phyloP scores from a whole-genome alignment of 2,329 filamentous ascomycete species.

The Colletotrichum sp. region DNA sequence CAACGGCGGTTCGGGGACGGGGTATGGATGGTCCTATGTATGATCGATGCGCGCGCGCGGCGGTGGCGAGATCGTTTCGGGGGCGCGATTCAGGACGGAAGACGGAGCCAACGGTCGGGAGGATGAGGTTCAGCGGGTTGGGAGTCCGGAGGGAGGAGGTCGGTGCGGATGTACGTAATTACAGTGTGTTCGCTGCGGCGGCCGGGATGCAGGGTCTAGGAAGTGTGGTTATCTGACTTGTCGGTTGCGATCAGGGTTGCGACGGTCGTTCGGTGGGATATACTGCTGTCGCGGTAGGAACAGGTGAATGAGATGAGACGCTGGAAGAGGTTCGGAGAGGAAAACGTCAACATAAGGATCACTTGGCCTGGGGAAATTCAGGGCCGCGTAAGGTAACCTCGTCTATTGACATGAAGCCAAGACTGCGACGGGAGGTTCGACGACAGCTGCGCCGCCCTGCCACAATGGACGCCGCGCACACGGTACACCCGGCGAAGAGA shows the following conservation, averaged over 20 bases:
- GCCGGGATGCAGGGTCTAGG: background rate
- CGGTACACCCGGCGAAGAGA: background rate
- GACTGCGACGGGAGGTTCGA: slow-evolving; percentile 7
- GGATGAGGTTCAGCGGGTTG: background rate
- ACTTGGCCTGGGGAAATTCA: slow-evolving; percentile 2
- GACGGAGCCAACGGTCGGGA: background rate
- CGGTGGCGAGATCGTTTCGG: background rate
- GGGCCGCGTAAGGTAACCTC: slow-evolving; percentile 15
- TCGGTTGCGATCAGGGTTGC: background rate
- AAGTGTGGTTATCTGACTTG: background rate
- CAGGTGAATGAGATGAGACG: background rate
- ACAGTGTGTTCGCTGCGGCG: background rate
- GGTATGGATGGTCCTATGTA: background rate
- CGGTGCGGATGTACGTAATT: background rate
- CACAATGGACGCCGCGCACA: background rate
- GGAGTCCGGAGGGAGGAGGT: background rate
- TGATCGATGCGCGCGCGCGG: background rate
- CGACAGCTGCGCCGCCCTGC: background rate
- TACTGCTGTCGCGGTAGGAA: background rate
- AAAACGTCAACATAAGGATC: background rate
- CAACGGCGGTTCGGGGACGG: background rate
- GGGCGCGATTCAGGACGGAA: background rate
- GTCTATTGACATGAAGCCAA: slow-evolving; percentile 18
- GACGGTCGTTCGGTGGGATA: background rate
- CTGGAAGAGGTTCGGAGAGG: background rate